Evolutionary conservation across 352 stramenopile genomes (phyloP), one percentile per base, ranked within the genome.

Genomic region (Thalassiosira livingstoniorum): DNA sequence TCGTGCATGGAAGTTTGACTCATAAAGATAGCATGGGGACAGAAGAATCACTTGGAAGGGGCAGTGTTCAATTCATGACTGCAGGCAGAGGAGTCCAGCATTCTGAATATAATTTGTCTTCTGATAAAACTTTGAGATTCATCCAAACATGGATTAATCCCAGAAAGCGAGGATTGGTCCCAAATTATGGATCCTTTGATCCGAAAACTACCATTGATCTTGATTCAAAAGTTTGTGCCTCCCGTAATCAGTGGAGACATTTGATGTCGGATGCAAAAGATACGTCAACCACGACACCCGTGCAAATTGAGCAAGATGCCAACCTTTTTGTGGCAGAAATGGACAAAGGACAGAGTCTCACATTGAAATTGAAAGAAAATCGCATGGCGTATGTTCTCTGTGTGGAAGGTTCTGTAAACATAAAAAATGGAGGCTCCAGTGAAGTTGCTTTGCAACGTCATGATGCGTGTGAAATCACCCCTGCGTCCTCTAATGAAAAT

Each of bases 61-160:
- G 92, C 29, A 85, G 67, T 53, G 89, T 95, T 54, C 93, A 96
- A 86, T 96, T 95, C 73, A 95, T 95, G 91, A 92, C 87, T 55
- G 86, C 89, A 34, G 86, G 87, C 32, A 83, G 35, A 25, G 93
- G 93, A 54, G 76, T 96, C 21, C 34, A 60, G 10, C 93, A 96
- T 78, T 92, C 78, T 18, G 93, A 96, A 83, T 80, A 79, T 23
- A 96, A 96, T 82, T 53, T 76, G 10, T 31, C 81, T 53, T 57
- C 77, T 18, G 82, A 89, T 21, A 82, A 84, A 39, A 85, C 87
- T 15, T 73, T 95, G 15, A 79, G 92, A 25, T 96, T 95, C 75
- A 94, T 95, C 77, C 92, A 96, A 77, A 94, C 91, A 62, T 95
- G 89, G 90, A 95, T 95, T 70, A 43, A 79, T 25, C 86, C 89